phyloP scores from a whole-genome alignment of 129 eudicot species.

The Escallonia herrerae region DNA sequence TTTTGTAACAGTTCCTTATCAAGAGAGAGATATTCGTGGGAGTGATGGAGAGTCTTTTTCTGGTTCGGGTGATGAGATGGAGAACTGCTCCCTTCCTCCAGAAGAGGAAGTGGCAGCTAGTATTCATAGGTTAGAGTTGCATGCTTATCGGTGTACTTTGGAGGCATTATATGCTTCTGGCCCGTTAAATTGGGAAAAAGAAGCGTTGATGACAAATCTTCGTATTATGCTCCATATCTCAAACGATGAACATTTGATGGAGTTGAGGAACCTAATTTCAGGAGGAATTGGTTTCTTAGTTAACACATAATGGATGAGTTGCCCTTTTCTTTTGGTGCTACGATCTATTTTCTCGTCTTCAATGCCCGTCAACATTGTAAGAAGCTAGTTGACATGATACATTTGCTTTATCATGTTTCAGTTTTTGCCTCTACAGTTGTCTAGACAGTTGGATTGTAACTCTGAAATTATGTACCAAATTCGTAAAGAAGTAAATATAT shows the following conservation, averaged over 20 bases:
- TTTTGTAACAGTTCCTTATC: conserved; percentile 18
- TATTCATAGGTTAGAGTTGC: conserved; percentile 80
- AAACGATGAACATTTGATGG: conserved; percentile 92
- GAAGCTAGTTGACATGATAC: conserved; percentile 25
- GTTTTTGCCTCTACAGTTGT: conserved; percentile 11
- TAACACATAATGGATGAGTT: conserved; percentile 21
- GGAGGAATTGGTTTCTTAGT: conserved; percentile 28
- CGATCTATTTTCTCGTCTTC: conserved; percentile 23
- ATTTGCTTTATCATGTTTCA: conserved; percentile 11
- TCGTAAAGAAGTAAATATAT: conserved; percentile 17
- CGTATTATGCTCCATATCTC: conserved; percentile 79
- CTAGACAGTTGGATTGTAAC: conserved; percentile 24
- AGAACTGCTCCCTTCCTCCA: conserved; percentile 16
- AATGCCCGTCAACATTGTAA: conserved; percentile 26
- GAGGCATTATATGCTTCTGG: conserved; percentile 93
- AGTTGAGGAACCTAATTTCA: conserved; percentile 79
- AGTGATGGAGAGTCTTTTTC: conserved; percentile 81
- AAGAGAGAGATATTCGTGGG: conserved; percentile 28
- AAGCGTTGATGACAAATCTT: conserved; percentile 82
- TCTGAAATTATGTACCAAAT: conserved; percentile 27
- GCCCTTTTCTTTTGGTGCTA: conserved; percentile 15
- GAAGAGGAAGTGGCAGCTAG: conserved; percentile 47
- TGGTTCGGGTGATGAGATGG: conserved; percentile 31
- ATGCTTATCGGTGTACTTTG: conserved; percentile 87
- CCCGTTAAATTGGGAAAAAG: conserved; percentile 96